phyloP scores from a whole-genome alignment of 2,329 filamentous ascomycete genomes.

The Teratosphaeria gauchensis region DNA sequence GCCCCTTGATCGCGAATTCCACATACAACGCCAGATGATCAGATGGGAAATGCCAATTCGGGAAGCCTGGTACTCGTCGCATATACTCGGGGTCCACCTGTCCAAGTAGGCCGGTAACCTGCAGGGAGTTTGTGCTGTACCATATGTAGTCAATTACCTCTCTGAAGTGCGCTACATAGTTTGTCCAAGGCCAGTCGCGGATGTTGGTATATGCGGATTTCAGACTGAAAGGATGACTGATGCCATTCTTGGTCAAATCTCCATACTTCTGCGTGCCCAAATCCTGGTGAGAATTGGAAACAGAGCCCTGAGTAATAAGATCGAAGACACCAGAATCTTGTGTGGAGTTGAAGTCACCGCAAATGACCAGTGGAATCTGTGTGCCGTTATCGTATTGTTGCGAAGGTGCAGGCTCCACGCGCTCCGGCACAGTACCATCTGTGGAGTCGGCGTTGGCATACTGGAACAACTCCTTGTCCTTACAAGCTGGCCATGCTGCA shows the following conservation, averaged over 20 bases:
- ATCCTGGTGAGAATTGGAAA: conserved; percentile 71
- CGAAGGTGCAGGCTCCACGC: conserved; percentile 61
- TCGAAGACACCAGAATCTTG: conserved; percentile 85
- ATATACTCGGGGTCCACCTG: conserved; percentile 80
- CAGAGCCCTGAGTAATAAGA: conserved; percentile 68
- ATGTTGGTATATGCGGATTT: conserved; percentile 82
- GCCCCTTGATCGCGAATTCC: conserved; percentile 79
- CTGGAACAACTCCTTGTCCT: conserved; percentile 35
- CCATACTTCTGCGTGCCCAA: conserved; percentile 77
- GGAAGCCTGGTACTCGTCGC: conserved; percentile 79
- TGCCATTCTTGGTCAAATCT: conserved; percentile 83
- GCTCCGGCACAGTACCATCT: conserved; percentile 39
- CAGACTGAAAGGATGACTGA: conserved; percentile 87
- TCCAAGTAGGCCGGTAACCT: conserved; percentile 74
- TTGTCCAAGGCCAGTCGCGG: conserved; percentile 84
- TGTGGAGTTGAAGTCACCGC: conserved; percentile 92
- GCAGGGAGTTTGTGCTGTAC: conserved; percentile 86
- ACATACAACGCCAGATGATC: conserved; percentile 86
- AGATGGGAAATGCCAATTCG: conserved; percentile 87
- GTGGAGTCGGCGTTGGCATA: conserved; percentile 38
- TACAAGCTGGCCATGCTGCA: conserved; percentile 65
- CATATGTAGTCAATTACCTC: conserved; percentile 96
- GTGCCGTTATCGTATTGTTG: conserved; percentile 77
- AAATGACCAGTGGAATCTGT: conserved; percentile 82
- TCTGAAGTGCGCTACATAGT: conserved; percentile 89